Evolutionary conservation across 306 rosid genomes (phyloP).

Genomic region (Castanea crenata): DNA sequence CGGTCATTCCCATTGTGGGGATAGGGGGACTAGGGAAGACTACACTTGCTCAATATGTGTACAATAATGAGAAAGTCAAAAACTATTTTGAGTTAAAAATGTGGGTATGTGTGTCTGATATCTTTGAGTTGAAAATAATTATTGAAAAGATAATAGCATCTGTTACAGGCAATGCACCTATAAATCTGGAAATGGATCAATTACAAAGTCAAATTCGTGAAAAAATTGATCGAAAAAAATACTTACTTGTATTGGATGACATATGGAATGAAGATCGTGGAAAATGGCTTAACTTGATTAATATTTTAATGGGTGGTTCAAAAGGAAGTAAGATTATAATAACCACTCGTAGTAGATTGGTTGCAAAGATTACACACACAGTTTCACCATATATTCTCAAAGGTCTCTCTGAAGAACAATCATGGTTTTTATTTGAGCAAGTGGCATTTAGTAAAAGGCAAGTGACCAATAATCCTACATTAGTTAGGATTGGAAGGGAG

Average conservation of each 20-base stretch:
- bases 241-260: constrained; percentile 41
- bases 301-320: constrained; percentile 28
- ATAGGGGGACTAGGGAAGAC: no score
- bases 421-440: constrained; percentile 25
- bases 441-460: constrained; percentile 16
- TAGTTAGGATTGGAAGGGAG: constrained; percentile 21
- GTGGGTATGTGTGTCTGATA: no score
- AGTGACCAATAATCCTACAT: constrained; percentile 4
- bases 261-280: constrained; percentile 29
- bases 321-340: constrained; percentile 31
- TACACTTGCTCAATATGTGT: no score
- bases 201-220: neutral
- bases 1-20: no score
- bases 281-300: constrained; percentile 15
- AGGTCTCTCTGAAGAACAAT: constrained; percentile 10
- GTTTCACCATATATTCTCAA: constrained; percentile 2
- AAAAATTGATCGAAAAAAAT: no score
- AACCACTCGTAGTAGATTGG: constrained; percentile 30
- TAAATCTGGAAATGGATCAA: constrained; percentile 6
- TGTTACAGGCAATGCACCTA: neutral
- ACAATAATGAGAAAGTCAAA: no score
- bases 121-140: neutral
- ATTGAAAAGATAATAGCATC: constrained; percentile 20
- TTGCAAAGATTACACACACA: constrained; percentile 11
- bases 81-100: no score